Evolutionary conservation across 139 green algal genomes (phyloP).

Genomic region (Limnomonas spitsbergensis): DNA sequence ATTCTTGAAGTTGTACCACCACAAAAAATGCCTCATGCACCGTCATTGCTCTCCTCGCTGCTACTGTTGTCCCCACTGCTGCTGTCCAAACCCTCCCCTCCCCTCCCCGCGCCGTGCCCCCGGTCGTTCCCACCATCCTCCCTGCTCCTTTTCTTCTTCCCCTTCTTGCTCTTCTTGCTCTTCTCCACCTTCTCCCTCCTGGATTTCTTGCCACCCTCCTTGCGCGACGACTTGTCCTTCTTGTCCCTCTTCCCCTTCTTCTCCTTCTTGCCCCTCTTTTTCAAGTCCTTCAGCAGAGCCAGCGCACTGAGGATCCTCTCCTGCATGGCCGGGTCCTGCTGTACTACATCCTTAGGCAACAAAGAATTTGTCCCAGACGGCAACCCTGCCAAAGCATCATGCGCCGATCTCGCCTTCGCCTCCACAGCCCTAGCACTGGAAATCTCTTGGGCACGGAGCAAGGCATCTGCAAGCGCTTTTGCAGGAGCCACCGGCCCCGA

Average conservation of each 20-base stretch:
- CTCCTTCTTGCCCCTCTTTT: constrained; percentile 26
- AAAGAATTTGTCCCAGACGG: background rate
- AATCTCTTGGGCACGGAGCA: constrained; percentile 39
- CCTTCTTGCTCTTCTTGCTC: constrained; percentile 12
- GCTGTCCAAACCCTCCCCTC: too few relatives aligned
- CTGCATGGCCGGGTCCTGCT: constrained; percentile 32
- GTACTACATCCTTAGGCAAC: background rate
- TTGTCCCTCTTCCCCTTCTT: constrained; percentile 22
- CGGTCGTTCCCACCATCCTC: too few relatives aligned
- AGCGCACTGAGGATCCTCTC: constrained; percentile 36
- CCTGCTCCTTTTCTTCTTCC: background rate
- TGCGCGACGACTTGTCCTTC: constrained; percentile 1
- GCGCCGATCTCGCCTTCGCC: constrained; percentile 13
- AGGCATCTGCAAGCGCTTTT: constrained; percentile 43
- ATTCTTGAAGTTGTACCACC: too few relatives aligned
- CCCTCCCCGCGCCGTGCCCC: too few relatives aligned
- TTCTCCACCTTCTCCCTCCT: background rate
- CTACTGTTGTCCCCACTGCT: too few relatives aligned
- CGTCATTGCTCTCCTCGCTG: too few relatives aligned
- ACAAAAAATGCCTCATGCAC: too few relatives aligned
- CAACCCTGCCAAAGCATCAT: background rate
- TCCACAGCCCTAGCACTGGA: constrained; percentile 19
- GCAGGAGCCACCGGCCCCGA: background rate
- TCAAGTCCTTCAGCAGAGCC: constrained; percentile 23
- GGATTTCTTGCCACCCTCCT: background rate